phyloP scores from a whole-genome alignment of 129 eudicot species.

The Artemisia tridentata region DNA sequence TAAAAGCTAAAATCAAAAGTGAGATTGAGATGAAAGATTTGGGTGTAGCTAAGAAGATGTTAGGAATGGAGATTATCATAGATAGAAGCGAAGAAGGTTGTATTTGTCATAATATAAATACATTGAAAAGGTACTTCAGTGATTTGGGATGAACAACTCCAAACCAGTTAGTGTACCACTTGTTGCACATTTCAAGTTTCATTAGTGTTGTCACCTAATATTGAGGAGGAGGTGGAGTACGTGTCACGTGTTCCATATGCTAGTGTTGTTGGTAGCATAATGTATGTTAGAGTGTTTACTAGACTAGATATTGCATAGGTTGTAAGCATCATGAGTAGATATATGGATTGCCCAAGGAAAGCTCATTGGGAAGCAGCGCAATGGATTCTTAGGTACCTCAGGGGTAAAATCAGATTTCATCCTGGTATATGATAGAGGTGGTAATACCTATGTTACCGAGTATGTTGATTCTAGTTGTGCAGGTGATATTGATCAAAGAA shows the following conservation, averaged over 20 bases:
- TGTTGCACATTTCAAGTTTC: constrained; percentile 1
- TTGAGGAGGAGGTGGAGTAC: constrained; percentile 3
- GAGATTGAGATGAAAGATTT: too few species aligned
- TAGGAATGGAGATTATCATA: background rate
- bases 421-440: background rate
- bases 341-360: too few species aligned
- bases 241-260: constrained; percentile 1
- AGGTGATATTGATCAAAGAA: background rate
- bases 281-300: background rate
- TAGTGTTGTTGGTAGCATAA: background rate
- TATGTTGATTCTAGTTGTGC: too few species aligned
- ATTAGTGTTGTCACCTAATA: background rate
- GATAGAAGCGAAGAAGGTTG: background rate
- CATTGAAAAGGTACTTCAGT: background rate
- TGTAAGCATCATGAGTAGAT: too few species aligned
- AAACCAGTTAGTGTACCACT: background rate
- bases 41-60: too few species aligned
- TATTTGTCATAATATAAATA: background rate
- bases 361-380: background rate
- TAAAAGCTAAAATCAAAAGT: too few species aligned
- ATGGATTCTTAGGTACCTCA: background rate
- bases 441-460: background rate
- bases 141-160: background rate
- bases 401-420: background rate
- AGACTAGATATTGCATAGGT: too few species aligned